Evolutionary conservation across 148 eudicot species (phyloP).

Genomic region (Euryodendron excelsum): DNA sequence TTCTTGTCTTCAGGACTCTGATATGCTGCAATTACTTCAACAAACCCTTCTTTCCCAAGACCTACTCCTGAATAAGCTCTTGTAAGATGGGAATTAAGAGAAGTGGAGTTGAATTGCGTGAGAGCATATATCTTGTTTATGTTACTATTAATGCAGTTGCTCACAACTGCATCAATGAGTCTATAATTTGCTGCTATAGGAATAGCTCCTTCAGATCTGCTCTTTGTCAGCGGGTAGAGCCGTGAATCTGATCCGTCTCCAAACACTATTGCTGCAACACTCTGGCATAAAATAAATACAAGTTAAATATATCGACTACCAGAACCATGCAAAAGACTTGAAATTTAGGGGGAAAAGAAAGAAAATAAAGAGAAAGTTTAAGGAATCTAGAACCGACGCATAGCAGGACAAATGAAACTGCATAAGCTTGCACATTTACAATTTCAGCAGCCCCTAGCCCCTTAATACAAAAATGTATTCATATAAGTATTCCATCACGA

Average conservation of each 20-base stretch:
- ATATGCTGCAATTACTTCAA: conserved; percentile 80
- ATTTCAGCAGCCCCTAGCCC: neutral
- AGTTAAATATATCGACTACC: neutral
- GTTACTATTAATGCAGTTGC: conserved; percentile 84
- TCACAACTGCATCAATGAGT: conserved; percentile 71
- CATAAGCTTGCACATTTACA: neutral
- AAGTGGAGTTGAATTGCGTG: conserved; percentile 76
- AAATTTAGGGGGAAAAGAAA: neutral
- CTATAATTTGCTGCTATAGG: conserved; percentile 76
- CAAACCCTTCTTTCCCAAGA: conserved; percentile 53
- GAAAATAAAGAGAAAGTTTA: no score
- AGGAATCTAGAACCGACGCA: conserved; percentile 4
- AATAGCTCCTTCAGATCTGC: conserved; percentile 72
- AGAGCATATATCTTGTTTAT: conserved; percentile 72
- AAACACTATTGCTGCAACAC: conserved; percentile 75
- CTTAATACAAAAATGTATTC: neutral
- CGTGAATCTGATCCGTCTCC: conserved; percentile 60
- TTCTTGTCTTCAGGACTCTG: conserved; percentile 60
- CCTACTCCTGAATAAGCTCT: conserved; percentile 60
- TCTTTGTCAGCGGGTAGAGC: conserved; percentile 68
- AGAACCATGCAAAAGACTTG: neutral
- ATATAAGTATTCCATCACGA: neutral
- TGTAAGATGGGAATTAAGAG: conserved; percentile 78
- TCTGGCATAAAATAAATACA: conserved; percentile 29
- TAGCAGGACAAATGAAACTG: neutral